phyloP scores from a whole-genome alignment of 192 early-diverging fungal genomes.

The Glomus cerebriforme region DNA sequence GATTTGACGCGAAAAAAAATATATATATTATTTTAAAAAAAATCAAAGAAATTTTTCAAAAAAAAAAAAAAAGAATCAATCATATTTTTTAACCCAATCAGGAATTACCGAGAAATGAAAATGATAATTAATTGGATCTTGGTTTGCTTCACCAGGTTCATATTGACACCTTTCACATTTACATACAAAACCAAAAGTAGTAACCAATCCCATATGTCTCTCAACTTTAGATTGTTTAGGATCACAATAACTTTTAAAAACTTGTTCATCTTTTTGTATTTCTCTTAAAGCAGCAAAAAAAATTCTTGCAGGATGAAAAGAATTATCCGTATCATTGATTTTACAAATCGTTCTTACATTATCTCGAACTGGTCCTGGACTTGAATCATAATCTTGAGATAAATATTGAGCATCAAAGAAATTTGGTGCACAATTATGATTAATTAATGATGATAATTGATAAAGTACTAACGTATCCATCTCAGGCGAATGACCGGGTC shows the following conservation, averaged over 20 bases:
- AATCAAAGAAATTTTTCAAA: no score
- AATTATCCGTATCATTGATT: background rate
- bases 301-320: background rate
- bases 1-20: no score
- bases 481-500: background rate
- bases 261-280: background rate
- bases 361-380: background rate
- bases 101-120: background rate
- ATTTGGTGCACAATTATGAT: constrained; percentile 8
- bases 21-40: no score
- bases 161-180: background rate
- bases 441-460: constrained; percentile 2
- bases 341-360: background rate
- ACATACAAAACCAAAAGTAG: constrained; percentile 11
- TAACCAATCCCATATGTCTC: background rate
- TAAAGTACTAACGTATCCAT: background rate
- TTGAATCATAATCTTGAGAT: background rate
- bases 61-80: no score
- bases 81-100: background rate
- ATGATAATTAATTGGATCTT: background rate
- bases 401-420: background rate
- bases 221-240: background rate
- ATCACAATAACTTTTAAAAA: constrained; percentile 6
- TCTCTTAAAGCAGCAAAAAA: background rate
- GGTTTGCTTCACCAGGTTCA: background rate